Evolutionary conservation across 2,329 filamentous ascomycete genomes (phyloP).

Genomic region (Rhynchosporium agropyri): DNA sequence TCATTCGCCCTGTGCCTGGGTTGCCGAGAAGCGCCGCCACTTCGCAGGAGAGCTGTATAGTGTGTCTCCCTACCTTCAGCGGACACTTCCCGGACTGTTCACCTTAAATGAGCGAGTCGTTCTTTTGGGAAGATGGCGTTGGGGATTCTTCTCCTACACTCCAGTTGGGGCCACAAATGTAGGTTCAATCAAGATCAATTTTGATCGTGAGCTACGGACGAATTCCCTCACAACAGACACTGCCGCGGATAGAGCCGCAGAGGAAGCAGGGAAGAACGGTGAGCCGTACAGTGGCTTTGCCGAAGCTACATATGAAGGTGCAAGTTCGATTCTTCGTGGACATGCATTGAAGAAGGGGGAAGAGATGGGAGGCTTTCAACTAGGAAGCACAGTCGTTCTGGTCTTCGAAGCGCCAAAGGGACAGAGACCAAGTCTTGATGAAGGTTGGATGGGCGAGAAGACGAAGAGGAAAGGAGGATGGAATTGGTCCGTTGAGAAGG

Average conservation of each 20-base stretch:
- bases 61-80: constrained; percentile 92
- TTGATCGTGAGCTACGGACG: constrained; percentile 89
- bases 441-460: constrained; percentile 58
- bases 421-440: constrained; percentile 57
- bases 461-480: constrained; percentile 68
- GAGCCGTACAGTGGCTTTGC: constrained; percentile 89
- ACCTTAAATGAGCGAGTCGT: constrained; percentile 96
- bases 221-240: constrained; percentile 94
- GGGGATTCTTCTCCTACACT: constrained; percentile 95
- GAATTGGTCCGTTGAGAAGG: constrained; percentile 84
- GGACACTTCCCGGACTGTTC: constrained; percentile 89
- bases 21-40: constrained; percentile 91
- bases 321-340: constrained; percentile 77
- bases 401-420: constrained; percentile 91
- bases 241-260: constrained; percentile 82
- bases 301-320: constrained; percentile 83
- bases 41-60: constrained; percentile 96
- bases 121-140: constrained; percentile 89
- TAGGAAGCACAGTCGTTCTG: constrained; percentile 92
- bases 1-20: constrained; percentile 94
- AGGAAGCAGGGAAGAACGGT: constrained; percentile 72
- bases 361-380: constrained; percentile 97
- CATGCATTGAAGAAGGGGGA: constrained; percentile 85
- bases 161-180: constrained; percentile 98
- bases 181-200: constrained; percentile 95